These are phyloP conservation scores for Vanderwaltozyma tropicalis DNA, from an alignment of 805 yeast species.

Conservation along the genomic window DNA sequence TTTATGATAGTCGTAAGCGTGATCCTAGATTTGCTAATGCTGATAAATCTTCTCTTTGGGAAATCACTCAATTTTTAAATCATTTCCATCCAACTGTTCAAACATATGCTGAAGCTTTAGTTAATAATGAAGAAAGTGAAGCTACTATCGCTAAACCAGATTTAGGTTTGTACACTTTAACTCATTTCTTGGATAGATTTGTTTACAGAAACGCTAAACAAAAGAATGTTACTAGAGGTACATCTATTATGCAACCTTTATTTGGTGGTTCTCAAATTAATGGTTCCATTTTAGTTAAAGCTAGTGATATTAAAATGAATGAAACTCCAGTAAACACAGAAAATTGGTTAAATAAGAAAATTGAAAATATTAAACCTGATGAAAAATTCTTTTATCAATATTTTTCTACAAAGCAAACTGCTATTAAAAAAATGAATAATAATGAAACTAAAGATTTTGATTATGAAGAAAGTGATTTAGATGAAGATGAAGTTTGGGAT, in stretches of 20 bases:
- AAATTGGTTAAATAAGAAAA: conserved; percentile 65
- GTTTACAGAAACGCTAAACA: conserved; percentile 88
- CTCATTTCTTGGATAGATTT: conserved; percentile 90
- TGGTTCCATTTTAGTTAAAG: conserved; percentile 55
- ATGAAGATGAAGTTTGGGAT: conserved; percentile 70
- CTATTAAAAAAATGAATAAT: conserved; percentile 24
- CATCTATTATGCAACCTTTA: conserved; percentile 95
- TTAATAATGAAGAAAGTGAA: conserved; percentile 34
- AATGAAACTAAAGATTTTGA: conserved; percentile 26
- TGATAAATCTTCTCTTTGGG: conserved; percentile 76
- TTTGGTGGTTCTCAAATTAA: conserved; percentile 63
- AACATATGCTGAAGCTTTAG: conserved; percentile 59
- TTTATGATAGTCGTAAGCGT: conserved; percentile 77
- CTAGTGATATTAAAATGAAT: conserved; percentile 36
- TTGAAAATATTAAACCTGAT: conserved; percentile 66
- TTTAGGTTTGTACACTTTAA: conserved; percentile 73
- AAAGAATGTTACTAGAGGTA: conserved; percentile 63
- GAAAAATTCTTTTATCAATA: conserved; percentile 83
- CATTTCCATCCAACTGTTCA: conserved; percentile 92
- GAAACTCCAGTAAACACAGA: conserved; percentile 73
- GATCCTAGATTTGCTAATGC: conserved; percentile 94
- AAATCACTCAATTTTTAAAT: conserved; percentile 54
- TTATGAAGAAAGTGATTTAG: conserved; percentile 35
- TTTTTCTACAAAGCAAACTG: conserved; percentile 50
- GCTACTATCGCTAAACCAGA: conserved; percentile 67